A percentile compares a stretch with the other conserved stretches of the same genome.
Conservation (phyloP, 1,284 basidiomycete species). For the Tilletia setariae region DNA sequence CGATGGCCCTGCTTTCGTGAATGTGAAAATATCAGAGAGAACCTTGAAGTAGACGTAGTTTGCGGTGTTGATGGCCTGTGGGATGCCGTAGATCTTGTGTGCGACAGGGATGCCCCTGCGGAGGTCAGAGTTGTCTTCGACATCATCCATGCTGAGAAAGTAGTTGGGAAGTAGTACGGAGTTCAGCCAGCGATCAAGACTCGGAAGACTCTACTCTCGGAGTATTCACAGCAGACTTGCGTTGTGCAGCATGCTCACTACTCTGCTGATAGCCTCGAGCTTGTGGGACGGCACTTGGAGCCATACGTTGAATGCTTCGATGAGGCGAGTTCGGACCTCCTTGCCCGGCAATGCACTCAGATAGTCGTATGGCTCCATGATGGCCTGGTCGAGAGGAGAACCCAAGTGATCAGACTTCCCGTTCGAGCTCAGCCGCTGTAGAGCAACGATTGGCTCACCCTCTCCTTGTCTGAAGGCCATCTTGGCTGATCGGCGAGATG, state of each 20-base stretch:
- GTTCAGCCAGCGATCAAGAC: background rate
- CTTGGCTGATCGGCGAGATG: conserved; percentile 41
- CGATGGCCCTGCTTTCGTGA: conserved; percentile 66
- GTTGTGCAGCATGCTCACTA: conserved; percentile 91
- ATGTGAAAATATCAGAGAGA: conserved; percentile 59
- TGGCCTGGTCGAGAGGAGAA: conserved; percentile 56
- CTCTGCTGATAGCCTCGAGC: conserved; percentile 69
- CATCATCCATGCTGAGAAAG: conserved; percentile 79
- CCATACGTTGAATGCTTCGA: conserved; percentile 93
- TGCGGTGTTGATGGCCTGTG: conserved; percentile 95
- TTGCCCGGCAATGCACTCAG: conserved; percentile 83
- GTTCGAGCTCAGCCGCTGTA: background rate
- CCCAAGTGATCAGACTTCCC: background rate
- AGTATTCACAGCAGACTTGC: conserved; percentile 78
- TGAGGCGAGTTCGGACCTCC: conserved; percentile 82
- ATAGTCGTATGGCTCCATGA: conserved; percentile 87
- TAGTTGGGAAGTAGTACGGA: background rate
- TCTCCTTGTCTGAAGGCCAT: conserved; percentile 56
- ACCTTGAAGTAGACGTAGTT: conserved; percentile 88
- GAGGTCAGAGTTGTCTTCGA: conserved; percentile 90
- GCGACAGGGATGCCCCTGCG: conserved; percentile 82
- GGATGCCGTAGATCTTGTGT: conserved; percentile 91
- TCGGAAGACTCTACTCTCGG: background rate
- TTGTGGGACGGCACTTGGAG: conserved; percentile 71
- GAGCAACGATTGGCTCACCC: conserved; percentile 32